These are phyloP conservation scores for Metarhizium humberi DNA, from an alignment of 2,329 filamentous ascomycete genomes.

Conservation along the genomic window DNA sequence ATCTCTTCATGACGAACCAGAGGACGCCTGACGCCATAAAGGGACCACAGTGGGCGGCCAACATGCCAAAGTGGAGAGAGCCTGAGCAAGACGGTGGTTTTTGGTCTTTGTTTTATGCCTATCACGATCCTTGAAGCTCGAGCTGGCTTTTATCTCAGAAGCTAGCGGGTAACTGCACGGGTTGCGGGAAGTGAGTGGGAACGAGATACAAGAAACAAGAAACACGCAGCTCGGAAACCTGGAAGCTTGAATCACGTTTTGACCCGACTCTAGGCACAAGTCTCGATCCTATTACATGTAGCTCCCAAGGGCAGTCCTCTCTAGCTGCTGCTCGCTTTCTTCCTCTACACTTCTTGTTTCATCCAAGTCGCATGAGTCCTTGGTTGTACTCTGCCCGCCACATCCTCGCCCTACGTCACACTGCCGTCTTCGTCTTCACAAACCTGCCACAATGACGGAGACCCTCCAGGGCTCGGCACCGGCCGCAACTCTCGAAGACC, in stretches of 20 bases:
- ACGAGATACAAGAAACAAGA: no score
- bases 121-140: neutral
- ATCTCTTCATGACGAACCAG: neutral
- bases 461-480: conserved; percentile 19
- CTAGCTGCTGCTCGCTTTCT: neutral
- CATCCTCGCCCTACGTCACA: neutral
- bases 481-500: conserved; percentile 41
- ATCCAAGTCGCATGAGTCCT: neutral
- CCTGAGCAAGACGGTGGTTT: neutral
- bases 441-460: conserved; percentile 21
- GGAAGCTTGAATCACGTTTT: neutral
- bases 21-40: neutral
- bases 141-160: neutral
- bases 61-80: conserved; percentile 1
- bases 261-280: neutral
- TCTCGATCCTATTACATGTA: no score
- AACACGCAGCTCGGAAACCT: neutral
- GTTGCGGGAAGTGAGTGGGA: no score
- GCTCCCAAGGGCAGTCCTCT: neutral
- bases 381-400: neutral
- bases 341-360: neutral
- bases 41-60: neutral
- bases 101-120: neutral
- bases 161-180: no score
- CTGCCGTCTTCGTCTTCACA: neutral